Evolutionary conservation across 169 alveolate genomes (phyloP).

Genomic region (Eimeria praecox): DNA sequence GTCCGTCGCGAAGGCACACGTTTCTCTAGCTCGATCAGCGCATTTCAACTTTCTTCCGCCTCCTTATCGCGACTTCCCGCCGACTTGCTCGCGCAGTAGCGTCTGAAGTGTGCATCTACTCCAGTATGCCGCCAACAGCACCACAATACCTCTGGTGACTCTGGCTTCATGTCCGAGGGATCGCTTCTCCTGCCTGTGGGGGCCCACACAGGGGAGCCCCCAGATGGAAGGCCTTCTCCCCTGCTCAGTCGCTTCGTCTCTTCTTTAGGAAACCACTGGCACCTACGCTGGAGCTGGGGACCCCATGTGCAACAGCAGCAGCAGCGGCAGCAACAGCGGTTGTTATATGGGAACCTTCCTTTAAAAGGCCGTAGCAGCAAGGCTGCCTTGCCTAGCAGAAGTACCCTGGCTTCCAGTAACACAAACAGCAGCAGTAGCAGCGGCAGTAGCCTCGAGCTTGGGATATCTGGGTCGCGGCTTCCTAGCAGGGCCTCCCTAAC

Average conservation of each 20-base stretch:
- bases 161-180: slow-evolving; percentile 50
- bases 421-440: not conserved
- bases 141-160: not conserved
- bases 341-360: not conserved
- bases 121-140: not conserved
- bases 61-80: not conserved
- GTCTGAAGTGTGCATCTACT: slow-evolving; percentile 7
- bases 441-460: slow-evolving; percentile 49
- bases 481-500: slow-evolving; percentile 8
- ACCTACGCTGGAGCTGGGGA: slow-evolving; percentile 40
- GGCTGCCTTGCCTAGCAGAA: not conserved
- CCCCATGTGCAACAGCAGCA: slow-evolving; percentile 21
- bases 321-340: not conserved
- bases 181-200: not conserved
- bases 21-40: not conserved
- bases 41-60: not conserved
- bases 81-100: not conserved
- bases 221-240: slow-evolving; percentile 23
- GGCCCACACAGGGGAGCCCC: not conserved
- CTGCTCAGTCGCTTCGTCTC: slow-evolving; percentile 4
- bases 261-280: slow-evolving; percentile 30
- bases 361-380: not conserved
- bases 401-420: slow-evolving; percentile 24
- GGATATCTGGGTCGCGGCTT: slow-evolving; percentile 23
- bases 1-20: not conserved